A percentile compares a stretch with the other conserved stretches of the same genome.
phyloP scores from a whole-genome alignment of 2,329 filamentous ascomycete genomes.

The Pseudovirgaria hyperparasitica region DNA sequence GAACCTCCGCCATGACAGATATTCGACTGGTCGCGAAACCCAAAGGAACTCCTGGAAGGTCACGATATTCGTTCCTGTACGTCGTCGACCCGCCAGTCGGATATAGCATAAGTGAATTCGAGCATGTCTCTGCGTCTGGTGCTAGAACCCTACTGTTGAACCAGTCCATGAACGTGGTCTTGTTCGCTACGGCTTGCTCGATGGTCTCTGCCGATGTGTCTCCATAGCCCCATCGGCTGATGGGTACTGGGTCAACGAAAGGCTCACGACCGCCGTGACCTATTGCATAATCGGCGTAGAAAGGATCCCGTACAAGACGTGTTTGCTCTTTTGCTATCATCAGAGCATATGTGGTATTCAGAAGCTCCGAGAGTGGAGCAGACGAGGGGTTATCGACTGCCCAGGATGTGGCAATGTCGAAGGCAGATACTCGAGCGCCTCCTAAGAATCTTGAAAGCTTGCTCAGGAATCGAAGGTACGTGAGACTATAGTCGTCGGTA shows the following conservation, averaged over 20 bases:
- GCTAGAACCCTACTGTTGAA: slow-evolving; percentile 35
- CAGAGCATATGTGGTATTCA: slow-evolving; percentile 33
- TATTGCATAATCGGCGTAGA: slow-evolving; percentile 37
- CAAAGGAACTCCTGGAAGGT: slow-evolving; percentile 31
- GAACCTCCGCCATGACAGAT: slow-evolving; percentile 34
- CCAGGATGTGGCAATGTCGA: slow-evolving; percentile 25
- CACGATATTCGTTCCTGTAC: slow-evolving; percentile 33
- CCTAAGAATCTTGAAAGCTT: slow-evolving; percentile 31
- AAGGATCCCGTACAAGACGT: slow-evolving; percentile 33
- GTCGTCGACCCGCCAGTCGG: slow-evolving; percentile 25
- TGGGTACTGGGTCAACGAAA: slow-evolving; percentile 37
- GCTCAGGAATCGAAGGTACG: slow-evolving; percentile 28
- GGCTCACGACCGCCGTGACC: slow-evolving; percentile 32
- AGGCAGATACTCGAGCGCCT: slow-evolving; percentile 22
- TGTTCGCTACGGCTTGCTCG: slow-evolving; percentile 35
- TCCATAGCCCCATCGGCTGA: slow-evolving; percentile 36
- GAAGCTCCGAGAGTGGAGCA: slow-evolving; percentile 20
- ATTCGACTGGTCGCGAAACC: slow-evolving; percentile 37
- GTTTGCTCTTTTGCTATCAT: slow-evolving; percentile 37
- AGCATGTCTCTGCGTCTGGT: slow-evolving; percentile 32
- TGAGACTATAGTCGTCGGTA: slow-evolving; percentile 22
- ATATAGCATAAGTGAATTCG: slow-evolving; percentile 37
- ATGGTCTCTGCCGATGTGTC: slow-evolving; percentile 25
- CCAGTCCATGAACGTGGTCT: slow-evolving; percentile 36
- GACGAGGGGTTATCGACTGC: slow-evolving; percentile 18